Evolutionary conservation across 805 yeast genomes (phyloP).

Genomic region (Starmerella asiatica): DNA sequence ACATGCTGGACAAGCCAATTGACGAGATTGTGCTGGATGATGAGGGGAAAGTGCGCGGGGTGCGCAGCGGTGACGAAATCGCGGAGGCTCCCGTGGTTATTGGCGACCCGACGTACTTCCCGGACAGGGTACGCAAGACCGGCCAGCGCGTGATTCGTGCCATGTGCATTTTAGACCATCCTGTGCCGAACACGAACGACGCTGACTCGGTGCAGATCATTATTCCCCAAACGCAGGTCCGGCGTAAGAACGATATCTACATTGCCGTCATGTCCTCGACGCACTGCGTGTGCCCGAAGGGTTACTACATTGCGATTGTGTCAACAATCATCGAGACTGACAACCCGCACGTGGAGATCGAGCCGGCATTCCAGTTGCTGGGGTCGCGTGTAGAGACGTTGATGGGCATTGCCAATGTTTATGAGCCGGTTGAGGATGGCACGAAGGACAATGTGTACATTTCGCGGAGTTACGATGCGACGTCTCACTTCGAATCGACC

Average conservation of each 20-base stretch:
- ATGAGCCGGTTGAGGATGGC: slow-evolving; percentile 80
- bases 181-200: slow-evolving; percentile 67
- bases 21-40: slow-evolving; percentile 70
- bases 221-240: slow-evolving; percentile 91
- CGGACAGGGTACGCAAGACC: slow-evolving; percentile 58
- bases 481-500: slow-evolving; percentile 89
- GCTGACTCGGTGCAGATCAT: slow-evolving; percentile 86
- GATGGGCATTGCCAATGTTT: slow-evolving; percentile 86
- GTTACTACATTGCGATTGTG: slow-evolving; percentile 81
- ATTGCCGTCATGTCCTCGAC: slow-evolving; percentile 79
- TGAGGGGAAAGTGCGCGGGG: slow-evolving; percentile 62
- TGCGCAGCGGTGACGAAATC: slow-evolving; percentile 77
- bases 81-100: slow-evolving; percentile 89
- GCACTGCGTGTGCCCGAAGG: slow-evolving; percentile 81
- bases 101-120: slow-evolving; percentile 97
- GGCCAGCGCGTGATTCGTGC: slow-evolving; percentile 70
- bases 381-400: slow-evolving; percentile 69
- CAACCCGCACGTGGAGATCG: slow-evolving; percentile 80
- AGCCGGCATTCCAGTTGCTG: slow-evolving; percentile 82
- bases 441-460: slow-evolving; percentile 61
- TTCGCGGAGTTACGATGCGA: slow-evolving; percentile 82
- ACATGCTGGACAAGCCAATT: slow-evolving; percentile 92
- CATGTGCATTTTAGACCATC: slow-evolving; percentile 79
- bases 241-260: slow-evolving; percentile 86
- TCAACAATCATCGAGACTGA: slow-evolving; percentile 92